Base-by-base conservation (phyloP, 164 flowering plant genomes). In the Kalanchoe fedtschenkoi region DNA sequence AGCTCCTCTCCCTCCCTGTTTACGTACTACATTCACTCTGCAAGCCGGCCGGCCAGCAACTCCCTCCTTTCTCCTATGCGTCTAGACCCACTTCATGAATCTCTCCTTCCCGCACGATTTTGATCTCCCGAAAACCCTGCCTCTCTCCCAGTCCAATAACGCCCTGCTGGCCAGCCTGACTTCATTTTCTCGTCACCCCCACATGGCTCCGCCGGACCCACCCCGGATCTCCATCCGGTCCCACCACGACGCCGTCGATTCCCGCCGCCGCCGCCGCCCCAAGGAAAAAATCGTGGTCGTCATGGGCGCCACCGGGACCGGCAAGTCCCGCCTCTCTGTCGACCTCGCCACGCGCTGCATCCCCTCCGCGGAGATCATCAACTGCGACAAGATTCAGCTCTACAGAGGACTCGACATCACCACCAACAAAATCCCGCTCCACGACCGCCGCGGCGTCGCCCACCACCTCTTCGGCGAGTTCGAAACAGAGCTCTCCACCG, bases 301-400 rank as follows among this genome's bases (percentile, higher is more conserved):
- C 59, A 71, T 87, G 82, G 97, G 97, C 5, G 81, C 89, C 35
- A 90, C 97, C 19, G 97, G 97, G 19, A 34, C 81, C 64, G 97
- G 97, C 1, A 90, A 90, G 42, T 77, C 95, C 26, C 61, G 75
- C 1, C 82, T 90, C 19, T 84, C 95, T 17, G 44, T 90, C 62
- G 92, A 87, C 63, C 70, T 90, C 10, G 88, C 84, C 59, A 66
- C 80, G 17, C 76, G 65, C 16, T 71, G 24, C 42, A 70, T 81
- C 65, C 69, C 75, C 42, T 62, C 75, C 16, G 32, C 77, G 17
- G 95, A 90, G 57, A 69, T 87, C 69, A 80, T 90, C 68, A 90
- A 90, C 84, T 79, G 86, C 68, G 97, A 90, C 69, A 90, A 90
- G 76, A 90, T 90, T 61, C 97, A 89, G 67, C 65, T 90, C 60